Conservation (phyloP, 352 stramenopile genomes). For the Thraustochytrium striatum region DNA sequence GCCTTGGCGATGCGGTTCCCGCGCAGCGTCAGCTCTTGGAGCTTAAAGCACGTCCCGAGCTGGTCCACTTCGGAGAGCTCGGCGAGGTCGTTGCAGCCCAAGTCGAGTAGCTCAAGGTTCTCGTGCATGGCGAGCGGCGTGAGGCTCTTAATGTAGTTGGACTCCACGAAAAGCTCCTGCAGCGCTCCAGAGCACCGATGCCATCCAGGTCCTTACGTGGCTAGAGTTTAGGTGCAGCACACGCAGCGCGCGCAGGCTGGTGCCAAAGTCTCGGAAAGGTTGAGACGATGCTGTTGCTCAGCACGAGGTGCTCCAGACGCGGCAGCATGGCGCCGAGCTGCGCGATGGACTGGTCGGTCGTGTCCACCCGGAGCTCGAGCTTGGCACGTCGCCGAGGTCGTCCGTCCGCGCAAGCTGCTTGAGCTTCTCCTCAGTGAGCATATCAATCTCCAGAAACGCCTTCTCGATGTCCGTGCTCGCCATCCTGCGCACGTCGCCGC, state of each 20-base stretch:
- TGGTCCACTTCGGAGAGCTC: slow-evolving; percentile 73
- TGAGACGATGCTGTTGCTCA: slow-evolving; percentile 64
- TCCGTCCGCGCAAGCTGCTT: slow-evolving; percentile 60
- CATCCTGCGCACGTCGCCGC: background rate
- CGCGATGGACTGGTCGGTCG: slow-evolving; percentile 70
- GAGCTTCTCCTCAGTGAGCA: slow-evolving; percentile 50
- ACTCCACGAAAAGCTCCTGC: slow-evolving; percentile 67
- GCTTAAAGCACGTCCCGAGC: slow-evolving; percentile 64
- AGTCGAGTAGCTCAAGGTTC: slow-evolving; percentile 68
- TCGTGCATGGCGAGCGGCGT: slow-evolving; percentile 76
- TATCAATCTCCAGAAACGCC: slow-evolving; percentile 42
- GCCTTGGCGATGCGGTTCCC: slow-evolving; percentile 67
- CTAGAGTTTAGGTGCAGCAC: slow-evolving; percentile 66
- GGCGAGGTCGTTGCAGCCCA: slow-evolving; percentile 66
- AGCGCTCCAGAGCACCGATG: slow-evolving; percentile 71
- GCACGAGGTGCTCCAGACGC: slow-evolving; percentile 64
- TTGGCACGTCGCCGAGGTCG: slow-evolving; percentile 62
- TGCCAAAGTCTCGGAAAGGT: slow-evolving; percentile 76
- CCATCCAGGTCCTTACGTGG: slow-evolving; percentile 72
- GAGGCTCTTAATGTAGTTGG: slow-evolving; percentile 73
- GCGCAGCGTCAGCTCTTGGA: slow-evolving; percentile 63
- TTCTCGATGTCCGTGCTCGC: background rate
- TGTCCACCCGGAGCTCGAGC: slow-evolving; percentile 68
- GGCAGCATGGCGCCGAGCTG: slow-evolving; percentile 70
- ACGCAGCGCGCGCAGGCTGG: slow-evolving; percentile 65